Conservation (phyloP, 2,329 filamentous ascomycete species). For the Talaromyces sp. region DNA sequence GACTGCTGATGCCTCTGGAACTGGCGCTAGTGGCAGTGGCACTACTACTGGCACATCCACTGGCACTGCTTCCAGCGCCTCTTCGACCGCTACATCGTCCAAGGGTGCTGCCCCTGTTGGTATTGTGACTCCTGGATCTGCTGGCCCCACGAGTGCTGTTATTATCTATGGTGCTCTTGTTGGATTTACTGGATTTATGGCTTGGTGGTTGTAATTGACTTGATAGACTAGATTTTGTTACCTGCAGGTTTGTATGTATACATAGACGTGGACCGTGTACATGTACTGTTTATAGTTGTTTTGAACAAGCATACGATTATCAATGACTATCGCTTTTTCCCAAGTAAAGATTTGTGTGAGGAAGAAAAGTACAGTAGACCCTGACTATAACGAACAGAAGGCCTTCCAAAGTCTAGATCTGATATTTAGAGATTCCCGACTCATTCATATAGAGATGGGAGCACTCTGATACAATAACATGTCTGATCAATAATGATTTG, state of each 20-base stretch:
- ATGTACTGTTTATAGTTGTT: background rate
- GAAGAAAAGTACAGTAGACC: background rate
- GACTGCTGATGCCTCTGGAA: slow-evolving; percentile 12
- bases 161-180: slow-evolving; percentile 14
- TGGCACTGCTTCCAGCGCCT: slow-evolving; percentile 19
- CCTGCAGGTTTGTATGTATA: background rate
- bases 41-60: slow-evolving; percentile 1
- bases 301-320: background rate
- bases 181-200: slow-evolving; percentile 21
- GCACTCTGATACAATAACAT: too few species aligned
- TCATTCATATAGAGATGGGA: too few species aligned
- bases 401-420: too few species aligned
- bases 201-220: slow-evolving; percentile 18
- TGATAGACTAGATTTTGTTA: background rate
- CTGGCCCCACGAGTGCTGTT: slow-evolving; percentile 4
- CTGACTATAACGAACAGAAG: too few species aligned
- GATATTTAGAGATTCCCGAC: too few species aligned
- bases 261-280: background rate
- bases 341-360: too few species aligned
- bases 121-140: slow-evolving; percentile 9
- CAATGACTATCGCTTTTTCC: background rate
- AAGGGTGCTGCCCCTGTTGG: slow-evolving; percentile 17
- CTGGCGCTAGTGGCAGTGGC: slow-evolving; percentile 8
- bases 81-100: slow-evolving; percentile 18
- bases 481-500: too few species aligned